Percentiles rank a stretch among this genome's conserved stretches.
These are phyloP conservation scores for Phoma sp. DNA, from an alignment of 2,329 filamentous ascomycete species.

Conservation along the genomic window DNA sequence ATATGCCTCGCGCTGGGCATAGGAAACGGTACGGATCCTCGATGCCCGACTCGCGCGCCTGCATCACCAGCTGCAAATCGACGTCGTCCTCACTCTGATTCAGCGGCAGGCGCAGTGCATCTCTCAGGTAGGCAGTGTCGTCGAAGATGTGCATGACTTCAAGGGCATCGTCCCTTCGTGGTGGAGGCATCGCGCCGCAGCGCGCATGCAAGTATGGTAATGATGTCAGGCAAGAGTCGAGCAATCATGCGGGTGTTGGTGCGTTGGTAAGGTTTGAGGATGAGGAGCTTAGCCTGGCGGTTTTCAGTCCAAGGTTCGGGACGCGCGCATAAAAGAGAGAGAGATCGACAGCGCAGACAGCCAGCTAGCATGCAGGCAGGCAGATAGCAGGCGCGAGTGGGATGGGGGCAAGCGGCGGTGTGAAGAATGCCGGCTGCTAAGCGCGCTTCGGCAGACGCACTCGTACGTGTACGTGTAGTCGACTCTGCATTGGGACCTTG, in stretches of 20 bases:
- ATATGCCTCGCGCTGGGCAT: constrained; percentile 28
- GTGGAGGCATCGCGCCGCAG: constrained; percentile 41
- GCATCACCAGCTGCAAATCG: constrained; percentile 35
- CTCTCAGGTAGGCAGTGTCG: constrained; percentile 39
- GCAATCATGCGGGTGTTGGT: constrained; percentile 26
- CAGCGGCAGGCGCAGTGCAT: constrained; percentile 36
- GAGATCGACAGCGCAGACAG: constrained; percentile 14
- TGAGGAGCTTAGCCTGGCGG: constrained; percentile 2
- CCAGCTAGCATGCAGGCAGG: constrained; percentile 4
- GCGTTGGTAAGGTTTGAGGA: constrained; percentile 17
- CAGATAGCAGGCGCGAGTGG: constrained; percentile 15
- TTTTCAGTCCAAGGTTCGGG: constrained; percentile 7
- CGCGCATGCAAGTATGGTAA: constrained; percentile 37
- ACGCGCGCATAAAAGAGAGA: constrained; percentile 7
- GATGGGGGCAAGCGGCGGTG: constrained; percentile 17
- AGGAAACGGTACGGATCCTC: constrained; percentile 43
- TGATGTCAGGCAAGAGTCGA: constrained; percentile 30
- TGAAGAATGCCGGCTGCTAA: constrained; percentile 16
- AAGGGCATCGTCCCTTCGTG: constrained; percentile 32
- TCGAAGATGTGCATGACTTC: constrained; percentile 44
- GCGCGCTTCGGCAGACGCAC: constrained; percentile 18
- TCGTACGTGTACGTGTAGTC: constrained; percentile 17
- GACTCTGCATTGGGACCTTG: constrained; percentile 8
- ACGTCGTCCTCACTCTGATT: constrained; percentile 40
- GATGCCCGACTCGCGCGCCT: constrained; percentile 40